Base-by-base conservation (phyloP, 2,329 filamentous ascomycete genomes). In the Neurospora sp. region DNA sequence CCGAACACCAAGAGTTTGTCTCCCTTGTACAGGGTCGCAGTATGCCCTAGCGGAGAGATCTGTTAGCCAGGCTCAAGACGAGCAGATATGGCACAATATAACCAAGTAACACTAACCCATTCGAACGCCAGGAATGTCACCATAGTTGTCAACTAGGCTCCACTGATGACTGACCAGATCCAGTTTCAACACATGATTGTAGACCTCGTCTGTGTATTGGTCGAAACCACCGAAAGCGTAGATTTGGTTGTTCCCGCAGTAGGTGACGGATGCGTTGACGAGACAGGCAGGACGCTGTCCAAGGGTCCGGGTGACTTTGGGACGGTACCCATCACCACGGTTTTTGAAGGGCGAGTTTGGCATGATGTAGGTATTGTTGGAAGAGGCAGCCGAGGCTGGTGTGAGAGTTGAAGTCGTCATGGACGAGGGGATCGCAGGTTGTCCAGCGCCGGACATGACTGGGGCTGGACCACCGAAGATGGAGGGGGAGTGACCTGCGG, bases 221-320 rank as follows among this genome's bases (percentile, higher is more conserved):
- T 99, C 96, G 78, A 99, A 99, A 19, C 96, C 96, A 62, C 96
- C 96, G 83, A 99, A 99, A 11, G 95, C 96, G 81, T 96, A 98
- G 76, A 99, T 98, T 80, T 96, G 90, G 79, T 98, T 96, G 81
- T 97, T 96, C 71, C 94, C 94, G 77, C 96, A 97, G 80, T 97
- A 97, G n/a, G 96, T 99, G 72, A 98, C 95, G 0, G 96, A 98
- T 68, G 96, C 96, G 84, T 99, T 99, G 75, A 99, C 95, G 67
- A 99, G 86, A 78, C 95, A 98, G 42, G 96, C 94, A 43, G 96
- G 96, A 74, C 94, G 89, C 81, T 93, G 90, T 66, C 91, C 91
- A 67, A 91, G 84, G 13, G 91, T 92, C 76, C 90, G 89, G 43
- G 87, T 95, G 72, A 97, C 92, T 78, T 90, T 92, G 42, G 95